These are phyloP conservation scores for Codiaeum variegatum DNA, from an alignment of 441 rosid species.

Conservation along the genomic window DNA sequence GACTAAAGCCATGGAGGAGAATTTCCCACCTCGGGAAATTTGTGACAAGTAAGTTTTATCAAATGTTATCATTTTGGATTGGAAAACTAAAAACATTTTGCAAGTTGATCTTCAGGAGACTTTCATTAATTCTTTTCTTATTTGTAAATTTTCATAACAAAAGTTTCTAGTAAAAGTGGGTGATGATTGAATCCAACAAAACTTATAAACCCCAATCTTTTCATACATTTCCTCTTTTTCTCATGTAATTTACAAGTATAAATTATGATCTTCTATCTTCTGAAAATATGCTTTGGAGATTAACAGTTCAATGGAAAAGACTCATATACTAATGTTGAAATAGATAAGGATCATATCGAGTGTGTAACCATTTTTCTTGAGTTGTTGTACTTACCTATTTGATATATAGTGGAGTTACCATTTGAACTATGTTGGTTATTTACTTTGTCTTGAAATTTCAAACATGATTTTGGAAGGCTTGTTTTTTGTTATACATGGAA, in stretches of 20 bases:
- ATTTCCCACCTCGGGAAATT: constrained; percentile 59
- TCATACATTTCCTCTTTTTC: background rate
- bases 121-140: background rate
- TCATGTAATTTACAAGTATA: background rate
- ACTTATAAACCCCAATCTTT: constrained; percentile 47
- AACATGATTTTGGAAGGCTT: too few species aligned
- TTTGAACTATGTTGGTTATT: too few species aligned
- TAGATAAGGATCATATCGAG: too few species aligned
- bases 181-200: constrained; percentile 62
- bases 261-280: background rate
- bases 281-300: too few species aligned
- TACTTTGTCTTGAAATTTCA: too few species aligned
- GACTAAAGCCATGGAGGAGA: constrained; percentile 82
- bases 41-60: constrained; percentile 54
- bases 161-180: background rate
- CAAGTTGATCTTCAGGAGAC: too few species aligned
- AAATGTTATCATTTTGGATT: background rate
- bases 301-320: too few species aligned
- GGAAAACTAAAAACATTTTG: background rate
- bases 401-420: too few species aligned
- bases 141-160: background rate
- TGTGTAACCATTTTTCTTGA: too few species aligned
- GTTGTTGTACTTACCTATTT: too few species aligned
- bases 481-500: too few species aligned
- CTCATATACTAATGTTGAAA: too few species aligned